Evolutionary conservation across 345 rosid genomes (phyloP).

Genomic region (Brassica napus): Da-Ae NC_063451.1:40413501-40414000

Average conservation of each 20-base stretch:
- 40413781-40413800: neutral
- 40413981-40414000: neutral
- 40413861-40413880: slow-evolving; percentile 41
- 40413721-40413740: slow-evolving; percentile 50
- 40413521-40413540: slow-evolving; percentile 80
- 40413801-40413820: slow-evolving; percentile 48
- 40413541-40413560: slow-evolving; percentile 39
- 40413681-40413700: slow-evolving; percentile 73
- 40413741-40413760: neutral
- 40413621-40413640: slow-evolving; percentile 82
- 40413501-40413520: slow-evolving; percentile 73
- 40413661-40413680: slow-evolving; percentile 64
- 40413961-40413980: neutral
- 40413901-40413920: neutral
- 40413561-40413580: slow-evolving; percentile 6
- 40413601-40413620: neutral
- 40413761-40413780: neutral
- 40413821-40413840: slow-evolving; percentile 54
- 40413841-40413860: slow-evolving; percentile 32
- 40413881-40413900: slow-evolving; percentile 78
- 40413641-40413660: slow-evolving; percentile 71
- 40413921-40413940: slow-evolving; percentile 6
- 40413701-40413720: slow-evolving; percentile 65
- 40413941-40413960: neutral
- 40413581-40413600: neutral